Conservation (phyloP, 306 rosid genomes). For the Rosa persica region DNA sequence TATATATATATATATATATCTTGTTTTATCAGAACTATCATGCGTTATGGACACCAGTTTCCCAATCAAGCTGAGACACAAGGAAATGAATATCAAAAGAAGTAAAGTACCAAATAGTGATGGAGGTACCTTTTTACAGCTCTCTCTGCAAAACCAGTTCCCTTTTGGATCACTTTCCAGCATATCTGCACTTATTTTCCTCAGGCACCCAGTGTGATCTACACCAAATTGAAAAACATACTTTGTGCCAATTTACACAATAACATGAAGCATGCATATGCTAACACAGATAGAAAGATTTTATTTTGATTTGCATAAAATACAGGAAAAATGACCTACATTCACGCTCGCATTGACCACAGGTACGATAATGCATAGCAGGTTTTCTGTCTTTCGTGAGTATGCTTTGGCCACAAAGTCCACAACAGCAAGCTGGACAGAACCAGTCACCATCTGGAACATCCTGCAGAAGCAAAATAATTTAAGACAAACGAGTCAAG, state of each 20-base stretch:
- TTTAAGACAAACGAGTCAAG: constrained; percentile 17
- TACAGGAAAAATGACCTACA: constrained; percentile 37
- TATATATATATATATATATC: not conserved
- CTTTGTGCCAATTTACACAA: not conserved
- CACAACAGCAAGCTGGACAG: constrained; percentile 81
- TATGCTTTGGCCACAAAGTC: constrained; percentile 52
- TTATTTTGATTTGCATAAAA: not conserved
- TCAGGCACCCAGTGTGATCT: constrained; percentile 72
- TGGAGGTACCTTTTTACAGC: constrained; percentile 56
- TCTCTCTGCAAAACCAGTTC: constrained; percentile 62
- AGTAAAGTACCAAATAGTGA: not conserved
- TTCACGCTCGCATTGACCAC: constrained; percentile 73
- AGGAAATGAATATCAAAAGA: not conserved
- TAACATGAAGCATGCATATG: not conserved
- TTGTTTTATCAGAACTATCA: not conserved
- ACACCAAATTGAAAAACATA: constrained; percentile 35
- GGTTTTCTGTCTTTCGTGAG: constrained; percentile 33
- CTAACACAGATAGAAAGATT: not conserved
- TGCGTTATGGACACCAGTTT: not conserved
- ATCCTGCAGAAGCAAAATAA: constrained; percentile 46
- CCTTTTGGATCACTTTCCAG: constrained; percentile 27
- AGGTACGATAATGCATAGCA: constrained; percentile 28
- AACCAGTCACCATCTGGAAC: constrained; percentile 87
- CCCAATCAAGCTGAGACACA: constrained; percentile 1
- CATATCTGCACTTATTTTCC: constrained; percentile 17